Conservation (phyloP, 352 stramenopile species). For the Stramenopiles sp. region DNA sequence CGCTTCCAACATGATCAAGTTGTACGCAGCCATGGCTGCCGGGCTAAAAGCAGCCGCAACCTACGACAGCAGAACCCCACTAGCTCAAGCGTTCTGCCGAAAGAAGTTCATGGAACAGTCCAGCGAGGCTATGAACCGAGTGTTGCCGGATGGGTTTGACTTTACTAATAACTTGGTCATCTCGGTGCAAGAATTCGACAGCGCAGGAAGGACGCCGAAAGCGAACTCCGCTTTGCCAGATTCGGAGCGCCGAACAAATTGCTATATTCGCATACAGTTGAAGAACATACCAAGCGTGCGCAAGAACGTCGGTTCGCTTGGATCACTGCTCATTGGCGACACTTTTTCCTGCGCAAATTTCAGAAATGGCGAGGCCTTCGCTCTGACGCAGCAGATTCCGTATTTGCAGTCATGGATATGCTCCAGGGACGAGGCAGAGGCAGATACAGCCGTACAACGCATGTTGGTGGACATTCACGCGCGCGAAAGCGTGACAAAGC, state of each 20-base stretch:
- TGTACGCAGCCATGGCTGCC: neutral
- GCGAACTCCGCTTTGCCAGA: neutral
- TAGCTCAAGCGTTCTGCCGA: neutral
- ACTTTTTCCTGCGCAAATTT: neutral
- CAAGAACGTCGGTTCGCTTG: neutral
- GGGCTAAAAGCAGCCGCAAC: neutral
- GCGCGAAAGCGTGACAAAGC: neutral
- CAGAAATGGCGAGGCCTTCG: neutral
- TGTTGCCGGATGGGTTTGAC: neutral
- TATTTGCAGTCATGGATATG: neutral
- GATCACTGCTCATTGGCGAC: neutral
- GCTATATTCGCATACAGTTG: neutral
- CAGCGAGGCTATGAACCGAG: neutral
- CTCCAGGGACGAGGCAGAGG: neutral
- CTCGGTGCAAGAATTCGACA: neutral
- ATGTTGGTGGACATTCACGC: neutral
- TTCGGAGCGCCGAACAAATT: neutral
- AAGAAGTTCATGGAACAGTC: neutral
- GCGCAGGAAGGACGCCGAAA: neutral
- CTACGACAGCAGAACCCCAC: neutral
- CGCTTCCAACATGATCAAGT: neutral
- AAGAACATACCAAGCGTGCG: neutral
- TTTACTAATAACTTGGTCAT: neutral
- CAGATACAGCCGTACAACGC: neutral
- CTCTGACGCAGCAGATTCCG: neutral